Conservation (phyloP, 345 rosid genomes). For the Hibiscus trionum region DNA sequence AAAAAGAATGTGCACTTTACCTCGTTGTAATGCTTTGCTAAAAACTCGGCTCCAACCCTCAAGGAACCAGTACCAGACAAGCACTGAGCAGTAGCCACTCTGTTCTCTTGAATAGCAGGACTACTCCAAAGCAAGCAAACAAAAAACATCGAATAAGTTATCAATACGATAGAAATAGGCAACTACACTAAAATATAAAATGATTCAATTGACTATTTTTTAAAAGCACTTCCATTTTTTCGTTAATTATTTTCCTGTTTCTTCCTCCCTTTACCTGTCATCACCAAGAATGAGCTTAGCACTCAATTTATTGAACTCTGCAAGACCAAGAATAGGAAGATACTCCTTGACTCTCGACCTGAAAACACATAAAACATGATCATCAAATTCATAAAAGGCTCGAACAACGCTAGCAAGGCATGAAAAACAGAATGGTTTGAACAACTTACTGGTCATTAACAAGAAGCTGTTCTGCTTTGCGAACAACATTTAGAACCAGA, state of each 20-base stretch:
- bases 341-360: constrained; percentile 89
- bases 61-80: constrained; percentile 94
- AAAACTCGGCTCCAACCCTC: constrained; percentile 94
- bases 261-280: constrained; percentile 43
- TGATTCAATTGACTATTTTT: no score
- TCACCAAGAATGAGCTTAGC: constrained; percentile 88
- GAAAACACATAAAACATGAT: neutral
- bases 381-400: neutral
- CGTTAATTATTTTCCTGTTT: neutral
- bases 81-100: constrained; percentile 84
- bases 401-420: neutral
- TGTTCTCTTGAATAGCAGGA: constrained; percentile 62
- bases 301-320: constrained; percentile 79
- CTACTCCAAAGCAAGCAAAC: constrained; percentile 25
- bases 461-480: constrained; percentile 72
- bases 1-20: constrained; percentile 19
- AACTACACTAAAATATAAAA: neutral
- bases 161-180: neutral
- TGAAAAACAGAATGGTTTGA: neutral
- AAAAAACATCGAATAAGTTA: neutral
- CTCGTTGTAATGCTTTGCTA: constrained; percentile 66
- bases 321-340: constrained; percentile 81
- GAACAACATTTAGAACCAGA: constrained; percentile 66
- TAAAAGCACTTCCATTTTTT: neutral
- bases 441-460: constrained; percentile 61